Base-by-base conservation (phyloP, 2,329 filamentous ascomycete species). In the Drechslerella coelobrocha region DNA sequence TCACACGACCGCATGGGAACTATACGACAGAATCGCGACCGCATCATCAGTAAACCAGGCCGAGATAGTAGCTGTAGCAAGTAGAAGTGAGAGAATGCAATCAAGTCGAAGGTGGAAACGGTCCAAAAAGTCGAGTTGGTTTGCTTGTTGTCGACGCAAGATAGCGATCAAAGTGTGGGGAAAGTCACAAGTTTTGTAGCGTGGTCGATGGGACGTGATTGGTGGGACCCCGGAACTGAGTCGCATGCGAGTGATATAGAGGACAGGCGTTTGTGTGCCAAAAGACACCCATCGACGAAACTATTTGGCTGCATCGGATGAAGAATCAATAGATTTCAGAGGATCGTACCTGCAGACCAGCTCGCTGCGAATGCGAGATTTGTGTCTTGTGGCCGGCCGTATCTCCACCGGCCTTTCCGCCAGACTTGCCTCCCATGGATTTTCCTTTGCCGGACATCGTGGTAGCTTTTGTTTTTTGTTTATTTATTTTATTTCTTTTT, bases 1-100 rank as follows among this genome's bases (percentile, higher is more conserved):
- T 99, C 82, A 99, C 94, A 89, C 94, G 94, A 82, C 94, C 94
- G 80, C 94, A 99, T 73, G 94, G 94, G 81, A 99, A 99, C 94
- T 99, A 79, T 68, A 75, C 24, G 1, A 21, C 17, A 48, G 65
- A 26, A 56, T 43, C 50, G 23, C 21, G 50, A 61, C 56, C 66
- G 56, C 47, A 34, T 54, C 23, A 24, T 50, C 31, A 47, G 24
- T 34, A 55, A 54, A 26, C 53, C 27, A 73, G 60, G 43, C 12
- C 34, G 12, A 39, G 5, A 39, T n/a, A 39, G 12, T n/a, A 39
- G 17, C 34, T 6, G 34, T n/a, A 39, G 12, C 17, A 4, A n/a
- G 34, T 2, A 2, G 17, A 39, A 21, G 56, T 43, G 63, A 50
- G 29, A 37, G 19, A 51, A 60, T 43, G 27, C 12, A 43, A 23